phyloP scores from a whole-genome alignment of 345 rosid species.

The Barbarea vulgaris region DNA sequence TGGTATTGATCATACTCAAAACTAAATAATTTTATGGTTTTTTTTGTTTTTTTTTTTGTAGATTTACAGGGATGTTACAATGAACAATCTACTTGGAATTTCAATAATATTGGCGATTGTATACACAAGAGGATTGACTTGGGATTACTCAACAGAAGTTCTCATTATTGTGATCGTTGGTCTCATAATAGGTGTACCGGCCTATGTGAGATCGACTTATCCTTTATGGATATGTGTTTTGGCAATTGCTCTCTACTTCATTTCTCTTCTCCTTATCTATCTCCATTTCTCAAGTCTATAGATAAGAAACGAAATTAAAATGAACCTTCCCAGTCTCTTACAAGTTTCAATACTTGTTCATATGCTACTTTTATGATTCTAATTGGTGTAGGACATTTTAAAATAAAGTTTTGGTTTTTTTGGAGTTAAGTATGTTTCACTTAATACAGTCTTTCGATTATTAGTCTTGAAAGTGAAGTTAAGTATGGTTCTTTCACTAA shows the following conservation, averaged over 20 bases:
- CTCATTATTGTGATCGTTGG: constrained; percentile 32
- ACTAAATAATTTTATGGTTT: background rate
- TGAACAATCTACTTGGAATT: constrained; percentile 39
- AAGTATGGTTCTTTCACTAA: constrained; percentile 5
- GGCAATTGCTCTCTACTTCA: constrained; percentile 32
- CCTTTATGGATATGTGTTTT: constrained; percentile 41
- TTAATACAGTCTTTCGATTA: background rate
- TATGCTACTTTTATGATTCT: background rate
- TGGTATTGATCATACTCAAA: background rate
- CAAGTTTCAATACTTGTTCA: background rate
- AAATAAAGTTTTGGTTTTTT: background rate
- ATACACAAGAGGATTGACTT: constrained; percentile 31
- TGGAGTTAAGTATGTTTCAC: background rate
- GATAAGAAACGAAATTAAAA: background rate
- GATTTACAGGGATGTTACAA: constrained; percentile 36
- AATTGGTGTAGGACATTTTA: too few species aligned
- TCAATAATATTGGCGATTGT: constrained; percentile 34
- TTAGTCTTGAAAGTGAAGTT: background rate
- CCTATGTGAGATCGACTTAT: constrained; percentile 37
- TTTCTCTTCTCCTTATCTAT: constrained; percentile 33
- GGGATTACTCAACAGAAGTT: constrained; percentile 38
- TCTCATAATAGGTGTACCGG: constrained; percentile 32
- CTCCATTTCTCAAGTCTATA: constrained; percentile 13
- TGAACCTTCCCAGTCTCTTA: background rate
- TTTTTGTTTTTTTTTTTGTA: background rate